Conservation (phyloP, 2,329 filamentous ascomycete species). For the Coniella vitis region DNA sequence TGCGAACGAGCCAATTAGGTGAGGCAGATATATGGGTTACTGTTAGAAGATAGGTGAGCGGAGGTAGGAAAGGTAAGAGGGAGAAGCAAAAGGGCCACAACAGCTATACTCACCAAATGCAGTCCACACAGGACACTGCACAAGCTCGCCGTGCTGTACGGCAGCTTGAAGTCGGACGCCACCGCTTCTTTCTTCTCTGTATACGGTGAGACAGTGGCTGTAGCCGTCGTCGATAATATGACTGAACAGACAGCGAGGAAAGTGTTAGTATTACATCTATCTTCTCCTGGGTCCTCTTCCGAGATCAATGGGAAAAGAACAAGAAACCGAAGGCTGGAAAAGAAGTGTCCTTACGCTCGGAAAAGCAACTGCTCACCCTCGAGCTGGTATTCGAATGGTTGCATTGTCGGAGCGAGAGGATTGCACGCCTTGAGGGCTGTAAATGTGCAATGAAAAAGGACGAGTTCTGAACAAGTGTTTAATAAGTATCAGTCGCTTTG, state of each 20-base stretch:
- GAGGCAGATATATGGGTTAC: conserved; percentile 47
- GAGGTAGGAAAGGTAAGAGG: not conserved
- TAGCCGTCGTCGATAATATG: conserved; percentile 50
- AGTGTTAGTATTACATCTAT: not conserved
- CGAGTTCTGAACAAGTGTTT: conserved; percentile 39
- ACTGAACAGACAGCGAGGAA: conserved; percentile 26
- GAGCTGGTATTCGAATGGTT: conserved; percentile 38
- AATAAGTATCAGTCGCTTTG: not conserved
- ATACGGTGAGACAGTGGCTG: conserved; percentile 47
- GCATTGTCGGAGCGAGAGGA: conserved; percentile 35
- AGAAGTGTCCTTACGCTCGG: conserved; percentile 41
- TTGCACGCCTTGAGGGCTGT: conserved; percentile 49
- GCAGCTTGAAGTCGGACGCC: conserved; percentile 50
- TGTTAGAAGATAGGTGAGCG: conserved; percentile 20
- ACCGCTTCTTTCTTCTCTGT: conserved; percentile 40
- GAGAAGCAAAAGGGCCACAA: too few species aligned
- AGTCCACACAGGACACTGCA: conserved; percentile 55
- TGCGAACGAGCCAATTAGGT: conserved; percentile 43
- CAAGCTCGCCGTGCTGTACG: conserved; percentile 47
- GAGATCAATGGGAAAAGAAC: not conserved
- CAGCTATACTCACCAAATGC: conserved; percentile 44
- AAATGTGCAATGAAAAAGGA: conserved; percentile 53
- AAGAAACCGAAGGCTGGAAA: too few species aligned
- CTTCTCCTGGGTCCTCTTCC: not conserved
- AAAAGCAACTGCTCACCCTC: conserved; percentile 45